Percentiles rank a stretch among this genome's conserved stretches.
phyloP scores from a whole-genome alignment of 306 rosid genomes.

The Rosa persica region DNA sequence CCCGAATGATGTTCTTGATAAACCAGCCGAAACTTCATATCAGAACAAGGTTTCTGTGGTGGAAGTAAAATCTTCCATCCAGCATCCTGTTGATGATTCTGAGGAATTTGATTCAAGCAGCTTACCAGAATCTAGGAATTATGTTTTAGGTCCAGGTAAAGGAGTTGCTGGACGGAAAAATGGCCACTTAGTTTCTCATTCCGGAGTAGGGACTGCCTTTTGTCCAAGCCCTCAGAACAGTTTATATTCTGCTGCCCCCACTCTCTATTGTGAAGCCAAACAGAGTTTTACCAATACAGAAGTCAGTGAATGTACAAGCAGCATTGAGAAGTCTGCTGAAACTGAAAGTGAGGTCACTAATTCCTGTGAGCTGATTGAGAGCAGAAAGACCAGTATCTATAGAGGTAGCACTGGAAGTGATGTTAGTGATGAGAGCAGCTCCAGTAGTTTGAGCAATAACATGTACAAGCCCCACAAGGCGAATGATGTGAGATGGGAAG shows the following conservation, averaged over 20 bases:
- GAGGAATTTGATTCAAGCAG: conserved; percentile 41
- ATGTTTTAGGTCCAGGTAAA: conserved; percentile 36
- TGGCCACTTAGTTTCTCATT: conserved; percentile 33
- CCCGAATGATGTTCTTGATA: conserved; percentile 17
- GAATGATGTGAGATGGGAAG: conserved; percentile 92
- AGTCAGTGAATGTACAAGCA: conserved; percentile 65
- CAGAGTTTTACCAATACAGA: conserved; percentile 79
- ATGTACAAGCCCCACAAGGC: conserved; percentile 85
- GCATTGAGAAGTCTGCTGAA: conserved; percentile 68
- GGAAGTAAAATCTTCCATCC: conserved; percentile 41
- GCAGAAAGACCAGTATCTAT: conserved; percentile 79
- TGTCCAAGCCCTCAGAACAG: conserved; percentile 82
- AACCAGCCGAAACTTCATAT: conserved; percentile 42
- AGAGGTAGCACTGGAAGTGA: conserved; percentile 94
- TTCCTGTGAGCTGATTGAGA: conserved; percentile 60
- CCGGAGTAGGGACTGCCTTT: conserved; percentile 36
- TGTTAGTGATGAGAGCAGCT: conserved; percentile 84
- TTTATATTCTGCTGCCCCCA: conserved; percentile 61
- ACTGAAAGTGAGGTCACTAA: conserved; percentile 61
- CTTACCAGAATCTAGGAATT: conserved; percentile 39
- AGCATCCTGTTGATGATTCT: conserved; percentile 33
- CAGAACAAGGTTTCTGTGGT: conserved; percentile 36
- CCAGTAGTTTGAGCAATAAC: conserved; percentile 68
- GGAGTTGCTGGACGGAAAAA: conserved; percentile 38
- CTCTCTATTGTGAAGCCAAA: conserved; percentile 78